Evolutionary conservation across 805 yeast species (phyloP).

Genomic region (Grigorovia jiainica): DNA sequence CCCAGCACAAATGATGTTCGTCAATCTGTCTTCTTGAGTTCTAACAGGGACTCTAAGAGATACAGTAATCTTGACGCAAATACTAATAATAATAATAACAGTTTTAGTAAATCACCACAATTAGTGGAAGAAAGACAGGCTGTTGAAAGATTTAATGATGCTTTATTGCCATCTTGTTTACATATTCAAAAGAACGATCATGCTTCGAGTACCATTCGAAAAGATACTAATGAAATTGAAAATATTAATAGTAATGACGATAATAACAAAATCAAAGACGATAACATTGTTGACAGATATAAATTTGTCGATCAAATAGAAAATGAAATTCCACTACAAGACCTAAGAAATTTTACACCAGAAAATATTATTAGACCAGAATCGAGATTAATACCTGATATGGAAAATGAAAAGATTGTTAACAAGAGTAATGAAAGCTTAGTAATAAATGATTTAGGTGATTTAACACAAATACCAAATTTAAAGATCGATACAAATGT

Average conservation of each 20-base stretch:
- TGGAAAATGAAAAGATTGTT: neutral
- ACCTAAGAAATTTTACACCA: neutral
- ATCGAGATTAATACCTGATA: slow-evolving; percentile 8
- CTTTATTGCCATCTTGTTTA: slow-evolving; percentile 23
- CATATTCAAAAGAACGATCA: slow-evolving; percentile 2
- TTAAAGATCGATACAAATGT: slow-evolving; percentile 3
- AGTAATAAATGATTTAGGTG: slow-evolving; percentile 13
- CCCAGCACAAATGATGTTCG: slow-evolving; percentile 2
- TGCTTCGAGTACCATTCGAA: neutral
- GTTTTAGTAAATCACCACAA: slow-evolving; percentile 6
- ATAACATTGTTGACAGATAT: no score
- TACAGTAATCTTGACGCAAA: neutral
- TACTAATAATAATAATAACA: neutral
- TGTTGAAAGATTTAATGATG: slow-evolving; percentile 23
- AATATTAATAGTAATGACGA: neutral
- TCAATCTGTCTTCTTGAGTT: slow-evolving; percentile 3
- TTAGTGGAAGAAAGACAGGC: slow-evolving; percentile 22
- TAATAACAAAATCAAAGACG: neutral
- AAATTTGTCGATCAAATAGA: no score
- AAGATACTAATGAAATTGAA: neutral
- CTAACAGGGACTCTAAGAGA: neutral
- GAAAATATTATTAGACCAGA: slow-evolving; percentile 1
- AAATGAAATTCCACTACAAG: neutral
- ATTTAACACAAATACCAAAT: slow-evolving; percentile 15
- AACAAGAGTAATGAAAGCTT: neutral